Base-by-base conservation (phyloP, 257 asterid species). In the Mitragyna speciosa region DNA sequence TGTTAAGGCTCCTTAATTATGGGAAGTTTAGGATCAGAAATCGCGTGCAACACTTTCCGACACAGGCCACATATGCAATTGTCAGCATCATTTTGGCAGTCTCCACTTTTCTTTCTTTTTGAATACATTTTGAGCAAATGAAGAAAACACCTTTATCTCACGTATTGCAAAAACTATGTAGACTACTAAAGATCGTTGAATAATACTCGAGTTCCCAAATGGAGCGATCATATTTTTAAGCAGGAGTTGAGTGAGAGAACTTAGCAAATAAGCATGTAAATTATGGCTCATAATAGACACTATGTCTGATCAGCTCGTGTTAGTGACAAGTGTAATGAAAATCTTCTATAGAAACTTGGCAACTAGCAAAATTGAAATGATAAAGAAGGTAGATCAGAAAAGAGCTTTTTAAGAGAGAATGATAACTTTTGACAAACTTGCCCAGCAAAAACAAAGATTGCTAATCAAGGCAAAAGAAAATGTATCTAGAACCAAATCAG, bases 231-330 rank as follows among this genome's bases (percentile, higher is more conserved):
- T 56, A 11, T 56, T 12, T 20, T 22, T 9, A 63, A 28, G 31
- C 43, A 1, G 64, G 43, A n/a, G 75, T 70, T 70, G 73, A 31
- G 76, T 75, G 61, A 43, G 61, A 43, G 73, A 45, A 6, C 80
- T 77, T 67, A 59, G 24, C 52, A 36, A 54, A 77, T 69, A 59
- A 82, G 75, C 72, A 43, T 33, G 30, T 36, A 77, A 76, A 81
- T 85, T 70, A 85, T 85, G 74, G 81, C 43, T 82, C 83, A 83
- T 81, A 67, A 85, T 87, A 74, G 76, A 67, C 79, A 83, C 76
- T 22, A 59, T 52, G 79, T 66, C 74, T 39, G 56, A 73, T 71
- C 70, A 47, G 41, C 76, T 51, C 82, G 77, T 66, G 78, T 59
- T 39, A 30, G 33, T 63, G 86, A 77, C 86, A 83, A 73, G 82